Evolutionary conservation across 179 eudicot species (phyloP), one percentile per base, ranked within the genome.

Genomic region (Corrigiola litoralis): DNA sequence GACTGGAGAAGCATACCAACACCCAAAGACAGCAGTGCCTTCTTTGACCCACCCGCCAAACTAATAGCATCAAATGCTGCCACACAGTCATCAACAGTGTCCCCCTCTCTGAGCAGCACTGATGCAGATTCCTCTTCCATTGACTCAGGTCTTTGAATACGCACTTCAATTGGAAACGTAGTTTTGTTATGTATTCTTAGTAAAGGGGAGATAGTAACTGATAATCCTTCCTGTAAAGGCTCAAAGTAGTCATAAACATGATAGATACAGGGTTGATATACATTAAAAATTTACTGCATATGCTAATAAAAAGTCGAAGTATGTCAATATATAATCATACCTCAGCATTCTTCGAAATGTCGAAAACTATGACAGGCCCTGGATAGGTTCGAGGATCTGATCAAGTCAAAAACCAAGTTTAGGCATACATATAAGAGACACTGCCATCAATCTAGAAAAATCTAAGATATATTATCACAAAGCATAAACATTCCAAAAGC

Each of bases 121-220:
- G 87, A 78, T 58, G 85, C 99, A 71, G 77, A 80, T 46, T 87
- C 87, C 38, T 69, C 76, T 79, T 80, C 87, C 68, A 62, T 68
- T 70, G 82, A 81, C 54, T 82, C 83, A 67, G 89, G 88, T 41
- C 97, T 83, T 77, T 81, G 92, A 75, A 95, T 88, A 63, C 88
- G 85, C 63, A 95, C 73, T 80, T 88, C 95, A 77, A 95, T 59
- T 0, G 86, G 53, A 72, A 82, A 85, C 50, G 86, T 85, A 38
- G 95, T 95, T 74, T 77, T 85, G 76, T 95, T 95, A 69, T 87
- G 85, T 70, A 95, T 77, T 78, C 87, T 86, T 61, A 95, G 61
- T 58, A 88, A 71, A 46, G 99, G 99, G 70, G 97, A 87, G 66
- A 92, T 79, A 34, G 49, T 42, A 65, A 95, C 66, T 34, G 86